Evolutionary conservation across 2,329 filamentous ascomycete species (phyloP).

Genomic region (Xylaria digitata): DNA sequence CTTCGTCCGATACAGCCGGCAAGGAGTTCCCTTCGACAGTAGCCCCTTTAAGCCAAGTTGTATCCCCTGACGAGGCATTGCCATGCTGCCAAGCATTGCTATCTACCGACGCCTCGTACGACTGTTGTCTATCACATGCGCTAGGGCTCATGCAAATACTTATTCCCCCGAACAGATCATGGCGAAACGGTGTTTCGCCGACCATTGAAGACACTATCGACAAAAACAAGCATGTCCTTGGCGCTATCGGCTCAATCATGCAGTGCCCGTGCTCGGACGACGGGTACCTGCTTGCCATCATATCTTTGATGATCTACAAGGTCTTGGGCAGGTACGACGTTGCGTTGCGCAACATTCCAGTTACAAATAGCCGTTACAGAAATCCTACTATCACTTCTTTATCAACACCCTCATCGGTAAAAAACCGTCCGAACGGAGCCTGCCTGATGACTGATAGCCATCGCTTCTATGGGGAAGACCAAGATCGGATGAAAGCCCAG

Average conservation of each 20-base stretch:
- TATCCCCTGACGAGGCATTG: not conserved
- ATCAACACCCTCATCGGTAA: not conserved
- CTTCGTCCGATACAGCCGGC: not conserved
- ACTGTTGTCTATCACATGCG: not conserved
- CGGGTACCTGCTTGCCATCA: slow-evolving; percentile 49
- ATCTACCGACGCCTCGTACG: not conserved
- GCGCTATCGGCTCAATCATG: slow-evolving; percentile 49
- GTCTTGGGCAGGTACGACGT: slow-evolving; percentile 50
- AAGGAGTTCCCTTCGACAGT: not conserved
- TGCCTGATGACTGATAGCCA: not conserved
- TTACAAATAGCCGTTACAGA: not conserved
- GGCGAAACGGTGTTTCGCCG: not conserved
- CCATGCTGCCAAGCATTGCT: not conserved
- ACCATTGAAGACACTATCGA: not conserved
- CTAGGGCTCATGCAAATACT: not conserved
- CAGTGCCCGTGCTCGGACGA: slow-evolving; percentile 51
- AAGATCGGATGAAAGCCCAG: slow-evolving; percentile 48
- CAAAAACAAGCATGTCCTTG: slow-evolving; percentile 32
- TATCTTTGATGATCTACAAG: slow-evolving; percentile 52
- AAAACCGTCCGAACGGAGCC: not conserved
- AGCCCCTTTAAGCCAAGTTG: not conserved
- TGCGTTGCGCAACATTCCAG: slow-evolving; percentile 30
- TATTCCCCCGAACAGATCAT: not conserved
- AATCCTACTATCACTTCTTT: not conserved
- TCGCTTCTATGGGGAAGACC: slow-evolving; percentile 27